These are phyloP conservation scores for Ophiostoma sp. DNA, from an alignment of 2,329 filamentous ascomycete species.

Conservation along the genomic window DNA sequence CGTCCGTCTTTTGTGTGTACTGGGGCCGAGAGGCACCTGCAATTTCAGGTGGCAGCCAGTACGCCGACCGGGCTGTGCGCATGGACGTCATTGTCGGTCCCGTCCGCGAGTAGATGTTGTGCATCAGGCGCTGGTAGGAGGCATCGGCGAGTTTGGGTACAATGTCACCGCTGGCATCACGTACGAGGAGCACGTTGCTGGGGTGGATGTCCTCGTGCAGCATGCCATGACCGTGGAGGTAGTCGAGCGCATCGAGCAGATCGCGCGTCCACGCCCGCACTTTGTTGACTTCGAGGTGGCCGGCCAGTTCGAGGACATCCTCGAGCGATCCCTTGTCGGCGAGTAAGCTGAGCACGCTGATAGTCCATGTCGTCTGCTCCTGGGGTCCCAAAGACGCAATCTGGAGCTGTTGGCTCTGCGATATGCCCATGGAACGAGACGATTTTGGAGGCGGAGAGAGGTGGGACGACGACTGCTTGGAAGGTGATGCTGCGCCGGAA, in stretches of 20 bases:
- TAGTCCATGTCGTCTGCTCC: constrained; percentile 59
- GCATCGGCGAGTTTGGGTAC: constrained; percentile 74
- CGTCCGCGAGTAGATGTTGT: constrained; percentile 56
- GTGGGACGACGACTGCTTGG: constrained; percentile 6
- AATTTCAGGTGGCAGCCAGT: constrained; percentile 82
- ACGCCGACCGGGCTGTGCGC: constrained; percentile 69
- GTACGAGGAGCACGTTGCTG: constrained; percentile 75
- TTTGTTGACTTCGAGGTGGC: constrained; percentile 69
- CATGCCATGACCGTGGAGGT: constrained; percentile 80
- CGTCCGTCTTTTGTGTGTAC: constrained; percentile 77
- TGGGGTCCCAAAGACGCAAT: constrained; percentile 34
- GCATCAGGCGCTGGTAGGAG: constrained; percentile 67
- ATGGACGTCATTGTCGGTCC: constrained; percentile 54
- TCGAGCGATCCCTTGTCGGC: constrained; percentile 80
- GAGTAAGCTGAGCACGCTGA: constrained; percentile 73
- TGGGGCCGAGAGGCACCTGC: constrained; percentile 61
- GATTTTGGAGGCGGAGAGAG: constrained; percentile 7
- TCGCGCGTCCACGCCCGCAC: constrained; percentile 90
- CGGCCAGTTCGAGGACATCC: constrained; percentile 78
- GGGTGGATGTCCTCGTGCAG: constrained; percentile 81
- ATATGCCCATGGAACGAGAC: background rate
- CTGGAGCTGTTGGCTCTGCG: constrained; percentile 16
- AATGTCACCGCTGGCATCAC: constrained; percentile 66
- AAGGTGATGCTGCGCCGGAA: background rate
- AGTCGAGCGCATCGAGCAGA: constrained; percentile 83